phyloP scores from a whole-genome alignment of 495 filamentous ascomycete species.

The Staphylotrichum longicolle region DNA sequence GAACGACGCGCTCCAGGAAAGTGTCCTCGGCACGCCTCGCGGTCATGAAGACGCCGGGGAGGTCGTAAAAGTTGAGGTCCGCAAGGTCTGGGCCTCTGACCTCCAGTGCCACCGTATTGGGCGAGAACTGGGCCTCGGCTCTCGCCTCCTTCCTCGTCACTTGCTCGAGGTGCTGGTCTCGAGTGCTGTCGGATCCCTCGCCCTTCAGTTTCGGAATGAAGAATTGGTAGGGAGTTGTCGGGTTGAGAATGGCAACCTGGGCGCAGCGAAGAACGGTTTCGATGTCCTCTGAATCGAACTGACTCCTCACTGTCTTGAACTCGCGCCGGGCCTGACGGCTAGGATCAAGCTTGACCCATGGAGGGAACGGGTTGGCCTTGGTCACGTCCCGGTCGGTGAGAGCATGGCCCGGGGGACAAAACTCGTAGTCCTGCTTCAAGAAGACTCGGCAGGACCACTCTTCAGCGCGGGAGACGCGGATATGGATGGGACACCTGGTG shows the following conservation, averaged over 20 bases:
- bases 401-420: conserved; percentile 30
- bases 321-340: conserved; percentile 31
- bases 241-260: conserved; percentile 71
- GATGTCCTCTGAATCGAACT: conserved; percentile 47
- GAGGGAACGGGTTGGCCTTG: conserved; percentile 41
- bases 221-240: conserved; percentile 40
- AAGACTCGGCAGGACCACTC: conserved; percentile 65
- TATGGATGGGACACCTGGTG: conserved; percentile 74
- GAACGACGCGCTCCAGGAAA: conserved; percentile 64
- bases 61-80: conserved; percentile 73
- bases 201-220: conserved; percentile 48
- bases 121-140: conserved; percentile 64
- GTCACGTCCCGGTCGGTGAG: conserved; percentile 44
- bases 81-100: conserved; percentile 68
- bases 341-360: conserved; percentile 37
- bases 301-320: conserved; percentile 46
- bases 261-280: conserved; percentile 62
- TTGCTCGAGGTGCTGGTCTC: conserved; percentile 24
- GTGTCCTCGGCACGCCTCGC: conserved; percentile 57
- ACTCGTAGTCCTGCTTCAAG: conserved; percentile 58
- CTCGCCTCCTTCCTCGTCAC: conserved; percentile 35
- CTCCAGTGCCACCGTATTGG: conserved; percentile 71
- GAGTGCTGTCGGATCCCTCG: conserved; percentile 34
- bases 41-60: conserved; percentile 75
- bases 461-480: conserved; percentile 59